phyloP scores from a whole-genome alignment of 371 early-diverging fungal species.

The Parasitella parasitica region DNA sequence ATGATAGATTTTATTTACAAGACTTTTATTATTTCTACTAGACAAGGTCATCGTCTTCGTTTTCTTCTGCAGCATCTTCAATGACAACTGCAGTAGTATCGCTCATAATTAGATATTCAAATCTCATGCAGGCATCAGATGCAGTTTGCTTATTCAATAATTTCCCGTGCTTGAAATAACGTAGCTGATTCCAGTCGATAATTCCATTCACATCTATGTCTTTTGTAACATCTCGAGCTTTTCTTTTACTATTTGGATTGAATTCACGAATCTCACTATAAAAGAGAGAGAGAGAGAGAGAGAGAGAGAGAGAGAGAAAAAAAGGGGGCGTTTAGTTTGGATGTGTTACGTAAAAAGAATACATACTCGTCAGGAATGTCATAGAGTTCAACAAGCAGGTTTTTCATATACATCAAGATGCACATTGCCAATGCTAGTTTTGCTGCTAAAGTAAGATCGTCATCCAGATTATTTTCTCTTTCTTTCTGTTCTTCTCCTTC shows the following conservation, averaged over 20 bases:
- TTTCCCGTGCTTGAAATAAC: conserved; percentile 11
- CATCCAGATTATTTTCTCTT: not conserved
- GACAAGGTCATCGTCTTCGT: not conserved
- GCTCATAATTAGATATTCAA: conserved; percentile 27
- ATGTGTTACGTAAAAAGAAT: too few species aligned
- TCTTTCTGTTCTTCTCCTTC: not conserved
- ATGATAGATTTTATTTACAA: not conserved
- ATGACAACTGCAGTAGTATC: conserved; percentile 15
- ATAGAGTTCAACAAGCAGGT: conserved; percentile 61
- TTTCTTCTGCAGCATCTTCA: not conserved
- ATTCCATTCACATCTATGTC: conserved; percentile 10
- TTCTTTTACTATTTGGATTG: conserved; percentile 11
- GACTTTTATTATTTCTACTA: not conserved
- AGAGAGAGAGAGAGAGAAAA: too few species aligned
- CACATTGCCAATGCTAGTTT: conserved; percentile 47
- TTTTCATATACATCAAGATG: conserved; percentile 62
- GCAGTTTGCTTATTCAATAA: conserved; percentile 11
- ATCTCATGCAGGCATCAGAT: conserved; percentile 23
- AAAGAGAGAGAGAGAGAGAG: too few species aligned
- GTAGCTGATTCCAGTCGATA: conserved; percentile 30
- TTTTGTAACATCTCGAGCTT: conserved; percentile 15
- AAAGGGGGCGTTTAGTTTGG: too few species aligned
- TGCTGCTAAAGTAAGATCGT: conserved; percentile 26
- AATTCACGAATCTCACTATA: conserved; percentile 21
- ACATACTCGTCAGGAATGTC: conserved; percentile 64